Percentiles rank a stretch among this genome's conserved stretches.
These are phyloP conservation scores for Thelephora aurantiotincta DNA, from an alignment of 768 basidiomycete genomes.

Conservation along the genomic window DNA sequence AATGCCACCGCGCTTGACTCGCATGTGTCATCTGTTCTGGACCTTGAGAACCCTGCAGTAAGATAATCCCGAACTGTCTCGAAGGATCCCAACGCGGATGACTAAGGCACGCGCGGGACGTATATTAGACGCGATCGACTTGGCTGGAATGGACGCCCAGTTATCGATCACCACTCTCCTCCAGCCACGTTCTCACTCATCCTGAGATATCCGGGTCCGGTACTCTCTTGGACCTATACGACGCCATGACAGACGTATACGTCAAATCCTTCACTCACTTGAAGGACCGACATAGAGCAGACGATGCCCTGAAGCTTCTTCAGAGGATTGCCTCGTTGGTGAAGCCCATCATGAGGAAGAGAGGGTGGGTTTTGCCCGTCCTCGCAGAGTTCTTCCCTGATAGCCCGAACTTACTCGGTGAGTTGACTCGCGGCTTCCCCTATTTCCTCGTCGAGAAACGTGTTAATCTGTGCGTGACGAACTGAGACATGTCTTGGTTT, in stretches of 20 bases:
- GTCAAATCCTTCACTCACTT: conserved; percentile 61
- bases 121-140: no score
- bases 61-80: no score
- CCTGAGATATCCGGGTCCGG: no score
- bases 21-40: no score
- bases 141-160: no score
- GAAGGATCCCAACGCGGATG: no score
- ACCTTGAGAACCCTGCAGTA: no score
- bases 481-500: not conserved
- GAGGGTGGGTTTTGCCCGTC: conserved; percentile 62
- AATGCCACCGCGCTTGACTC: no score
- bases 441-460: no score
- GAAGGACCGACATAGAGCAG: conserved; percentile 48
- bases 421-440: conserved; percentile 11
- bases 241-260: conserved; percentile 38
- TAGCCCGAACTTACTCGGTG: conserved; percentile 52
- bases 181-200: conserved; percentile 15
- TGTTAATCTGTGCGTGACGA: no score
- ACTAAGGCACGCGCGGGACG: no score
- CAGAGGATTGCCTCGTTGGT: conserved; percentile 64
- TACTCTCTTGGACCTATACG: no score
- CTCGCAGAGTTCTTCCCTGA: conserved; percentile 86
- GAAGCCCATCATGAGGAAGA: conserved; percentile 88
- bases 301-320: conserved; percentile 54
- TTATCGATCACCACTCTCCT: not conserved